phyloP scores from a whole-genome alignment of 2,329 filamentous ascomycete species.

The Exophiala spinifera region DNA sequence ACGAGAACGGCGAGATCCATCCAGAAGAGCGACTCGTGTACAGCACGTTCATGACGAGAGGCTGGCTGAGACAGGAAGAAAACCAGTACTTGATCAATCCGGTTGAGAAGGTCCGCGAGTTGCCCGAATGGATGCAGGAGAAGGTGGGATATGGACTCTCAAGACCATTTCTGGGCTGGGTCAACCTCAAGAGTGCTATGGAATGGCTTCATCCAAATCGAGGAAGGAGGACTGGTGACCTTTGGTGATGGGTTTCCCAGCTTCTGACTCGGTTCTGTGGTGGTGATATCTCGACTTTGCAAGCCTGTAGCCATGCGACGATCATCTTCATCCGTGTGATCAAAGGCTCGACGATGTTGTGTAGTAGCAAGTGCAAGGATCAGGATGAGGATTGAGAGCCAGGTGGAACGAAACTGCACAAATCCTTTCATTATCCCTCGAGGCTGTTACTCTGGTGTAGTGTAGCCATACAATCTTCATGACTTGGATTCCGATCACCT shows the following conservation, averaged over 20 bases:
- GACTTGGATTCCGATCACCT: too few relatives aligned
- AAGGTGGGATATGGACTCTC: constrained; percentile 29
- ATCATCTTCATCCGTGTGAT: too few relatives aligned
- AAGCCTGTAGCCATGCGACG: too few relatives aligned
- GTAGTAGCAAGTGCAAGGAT: too few relatives aligned
- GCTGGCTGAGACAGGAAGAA: constrained; percentile 28
- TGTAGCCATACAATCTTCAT: too few relatives aligned
- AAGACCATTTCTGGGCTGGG: constrained; percentile 23
- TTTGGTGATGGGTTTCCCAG: background rate
- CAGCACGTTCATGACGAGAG: constrained; percentile 28
- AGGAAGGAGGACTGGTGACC: constrained; percentile 6
- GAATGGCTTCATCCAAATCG: constrained; percentile 16
- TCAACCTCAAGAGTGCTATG: constrained; percentile 24
- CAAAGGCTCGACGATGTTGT: too few relatives aligned
- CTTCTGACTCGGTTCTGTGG: too few relatives aligned
- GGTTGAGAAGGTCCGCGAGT: constrained; percentile 22
- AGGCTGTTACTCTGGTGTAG: too few relatives aligned
- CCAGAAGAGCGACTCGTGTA: constrained; percentile 30
- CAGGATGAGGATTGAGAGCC: too few relatives aligned
- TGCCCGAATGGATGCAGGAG: constrained; percentile 24
- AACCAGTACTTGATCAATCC: constrained; percentile 30
- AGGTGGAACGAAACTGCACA: too few relatives aligned
- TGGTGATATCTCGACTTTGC: too few relatives aligned
- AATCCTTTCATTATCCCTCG: too few relatives aligned
- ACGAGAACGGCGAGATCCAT: constrained; percentile 23